These are phyloP conservation scores for Naumovozyma baii DNA, from an alignment of 805 yeast species.

Conservation along the genomic window DNA sequence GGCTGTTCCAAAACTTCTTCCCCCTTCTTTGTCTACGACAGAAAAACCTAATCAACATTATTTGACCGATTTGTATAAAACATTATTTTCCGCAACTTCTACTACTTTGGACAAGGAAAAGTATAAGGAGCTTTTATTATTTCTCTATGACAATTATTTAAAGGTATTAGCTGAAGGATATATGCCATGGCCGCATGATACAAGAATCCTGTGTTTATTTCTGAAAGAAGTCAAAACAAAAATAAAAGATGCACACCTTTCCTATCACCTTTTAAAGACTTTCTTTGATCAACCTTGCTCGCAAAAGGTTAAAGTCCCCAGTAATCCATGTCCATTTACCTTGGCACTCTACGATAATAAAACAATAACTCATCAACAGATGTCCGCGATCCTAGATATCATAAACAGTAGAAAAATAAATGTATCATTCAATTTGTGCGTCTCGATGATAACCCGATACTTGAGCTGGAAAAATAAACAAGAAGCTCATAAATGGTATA, in stretches of 20 bases:
- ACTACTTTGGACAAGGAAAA: constrained; percentile 7
- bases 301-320: constrained; percentile 7
- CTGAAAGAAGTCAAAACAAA: constrained; percentile 12
- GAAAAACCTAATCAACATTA: background rate
- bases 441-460: constrained; percentile 18
- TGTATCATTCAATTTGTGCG: constrained; percentile 20
- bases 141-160: constrained; percentile 10
- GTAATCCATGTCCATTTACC: constrained; percentile 19
- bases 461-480: constrained; percentile 9
- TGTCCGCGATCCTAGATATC: too few relatives aligned
- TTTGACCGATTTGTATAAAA: constrained; percentile 21
- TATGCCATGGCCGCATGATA: constrained; percentile 10
- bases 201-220: constrained; percentile 17
- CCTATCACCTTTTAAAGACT: constrained; percentile 17
- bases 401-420: constrained; percentile 11
- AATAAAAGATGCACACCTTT: constrained; percentile 15
- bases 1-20: background rate
- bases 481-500: constrained; percentile 24
- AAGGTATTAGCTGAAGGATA: background rate
- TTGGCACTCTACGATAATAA: constrained; percentile 16
- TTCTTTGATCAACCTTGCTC: constrained; percentile 12
- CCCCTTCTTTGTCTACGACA: background rate
- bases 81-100: constrained; percentile 10
- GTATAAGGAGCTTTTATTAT: constrained; percentile 11
- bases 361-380: background rate